A percentile compares a stretch with the other conserved stretches of the same genome.
Conservation (phyloP, 257 asterid species). For the Salvia rosmarinus region DNA sequence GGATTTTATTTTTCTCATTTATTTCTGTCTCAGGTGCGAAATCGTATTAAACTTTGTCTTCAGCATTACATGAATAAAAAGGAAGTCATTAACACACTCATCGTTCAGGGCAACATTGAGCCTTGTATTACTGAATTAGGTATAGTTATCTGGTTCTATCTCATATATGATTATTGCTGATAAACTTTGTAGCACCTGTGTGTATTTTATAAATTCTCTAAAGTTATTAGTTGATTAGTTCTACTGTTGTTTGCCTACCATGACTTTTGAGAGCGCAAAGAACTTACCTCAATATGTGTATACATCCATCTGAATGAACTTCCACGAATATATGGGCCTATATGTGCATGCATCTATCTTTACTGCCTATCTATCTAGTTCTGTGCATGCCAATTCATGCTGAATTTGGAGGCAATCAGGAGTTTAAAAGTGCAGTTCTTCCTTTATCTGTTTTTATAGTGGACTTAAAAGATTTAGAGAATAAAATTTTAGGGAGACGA, state of each 20-base stretch:
- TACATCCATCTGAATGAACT: neutral
- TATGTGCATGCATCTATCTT: neutral
- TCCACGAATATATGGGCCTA: neutral
- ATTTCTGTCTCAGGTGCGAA: constrained; percentile 63
- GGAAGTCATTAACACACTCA: constrained; percentile 65
- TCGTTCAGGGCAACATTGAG: constrained; percentile 58
- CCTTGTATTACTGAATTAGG: constrained; percentile 78
- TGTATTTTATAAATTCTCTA: neutral
- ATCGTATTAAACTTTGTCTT: constrained; percentile 74
- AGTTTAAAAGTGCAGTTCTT: neutral
- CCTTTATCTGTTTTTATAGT: neutral
- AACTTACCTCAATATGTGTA: constrained; percentile 12
- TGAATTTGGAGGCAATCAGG: neutral
- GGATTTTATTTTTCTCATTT: constrained; percentile 19
- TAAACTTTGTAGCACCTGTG: constrained; percentile 7
- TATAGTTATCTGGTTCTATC: constrained; percentile 34
- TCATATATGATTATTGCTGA: constrained; percentile 9
- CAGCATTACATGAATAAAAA: constrained; percentile 75
- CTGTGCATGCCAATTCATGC: neutral
- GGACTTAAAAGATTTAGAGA: constrained; percentile 7
- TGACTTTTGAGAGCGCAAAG: neutral
- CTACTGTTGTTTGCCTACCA: neutral
- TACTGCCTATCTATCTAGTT: constrained; percentile 17
- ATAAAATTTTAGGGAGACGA: neutral
- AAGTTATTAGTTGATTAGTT: neutral